Percentiles rank a stretch among this genome's conserved stretches.
Conservation (phyloP, 768 basidiomycete species). For the Filobasidium floriforme region DNA sequence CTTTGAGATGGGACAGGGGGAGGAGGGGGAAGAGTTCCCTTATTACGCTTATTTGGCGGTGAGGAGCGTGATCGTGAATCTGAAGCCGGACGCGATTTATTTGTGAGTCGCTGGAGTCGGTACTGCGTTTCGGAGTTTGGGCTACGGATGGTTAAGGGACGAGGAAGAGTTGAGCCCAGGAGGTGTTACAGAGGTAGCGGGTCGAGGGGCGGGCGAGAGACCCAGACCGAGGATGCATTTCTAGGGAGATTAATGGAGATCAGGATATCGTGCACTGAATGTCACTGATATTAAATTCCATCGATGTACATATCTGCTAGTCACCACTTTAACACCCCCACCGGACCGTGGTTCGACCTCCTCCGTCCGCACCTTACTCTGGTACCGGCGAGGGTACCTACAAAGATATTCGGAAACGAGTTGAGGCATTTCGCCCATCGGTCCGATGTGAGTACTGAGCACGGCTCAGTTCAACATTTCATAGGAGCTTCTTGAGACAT, state of each 20-base stretch:
- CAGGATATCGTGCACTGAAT: no score
- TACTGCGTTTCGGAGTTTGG: no score
- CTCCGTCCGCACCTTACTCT: conserved; percentile 39
- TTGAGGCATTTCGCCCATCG: conserved; percentile 44
- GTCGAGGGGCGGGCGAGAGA: no score
- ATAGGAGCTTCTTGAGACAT: no score
- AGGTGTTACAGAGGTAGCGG: no score
- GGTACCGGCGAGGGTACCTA: conserved; percentile 36
- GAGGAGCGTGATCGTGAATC: conserved; percentile 41
- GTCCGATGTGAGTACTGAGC: conserved; percentile 36
- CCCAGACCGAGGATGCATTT: no score
- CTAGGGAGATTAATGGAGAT: no score
- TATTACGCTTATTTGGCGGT: conserved; percentile 47
- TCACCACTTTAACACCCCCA: conserved; percentile 43
- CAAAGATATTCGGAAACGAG: conserved; percentile 33
- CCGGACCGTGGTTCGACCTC: conserved; percentile 44
- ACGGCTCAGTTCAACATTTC: no score
- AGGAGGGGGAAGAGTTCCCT: conserved; percentile 39
- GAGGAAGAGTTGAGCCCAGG: no score
- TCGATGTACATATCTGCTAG: no score
- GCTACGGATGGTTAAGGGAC: no score
- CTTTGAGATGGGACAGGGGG: not conserved
- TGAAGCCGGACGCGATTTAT: conserved; percentile 42
- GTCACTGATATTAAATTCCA: no score
- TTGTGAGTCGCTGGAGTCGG: conserved; percentile 42